Base-by-base conservation (phyloP, 306 rosid species). In the Hylodesmum podocarpum region DNA sequence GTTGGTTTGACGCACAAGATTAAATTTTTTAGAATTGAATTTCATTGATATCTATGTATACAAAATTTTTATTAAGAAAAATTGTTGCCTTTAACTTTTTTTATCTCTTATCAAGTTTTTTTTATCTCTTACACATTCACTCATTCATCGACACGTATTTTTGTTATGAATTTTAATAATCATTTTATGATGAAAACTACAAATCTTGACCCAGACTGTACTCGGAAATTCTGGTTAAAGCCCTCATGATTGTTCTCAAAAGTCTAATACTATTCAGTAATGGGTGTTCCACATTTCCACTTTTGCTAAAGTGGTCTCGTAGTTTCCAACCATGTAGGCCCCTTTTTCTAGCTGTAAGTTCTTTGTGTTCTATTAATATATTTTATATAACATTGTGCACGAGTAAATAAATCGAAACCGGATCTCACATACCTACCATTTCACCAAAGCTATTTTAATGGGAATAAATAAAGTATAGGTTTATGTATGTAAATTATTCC, bases 251-350 rank as follows among this genome's bases (percentile, higher is more conserved):
- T 65, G 51, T 64, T 55, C 70, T 22, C 27, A 61, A 66, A 81
- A 54, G 39, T 64, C 65, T 39, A 53, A 18, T 47, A n/a, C 0
- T 61, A 70, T 39, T 73, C 44, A 27, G 5, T 66, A 13, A 84
- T 84, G 81, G 64, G 29, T 46, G 66, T 19, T 39, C 50, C 70
- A 66, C 88, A 79, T 55, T 70, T 70, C 84, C 80, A 72, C 88
- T 87, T 85, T 82, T 51, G n/a, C 43, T 29, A 82, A 83, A 84
- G 66, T 77, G 53, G 33, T 78, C 71, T 57, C 46, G 15, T 72
- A 12, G 49, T 65, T 78, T 77, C 43, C 77, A 51, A 70, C 13
- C 70, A 67, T 43, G 82, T 73, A 54, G 89, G 66, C 63, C 89
- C 89, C 61, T 62, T n/a, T 3, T 25, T 62, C 22, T 64, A 54